These are phyloP conservation scores for Fragaria iinumae DNA, from an alignment of 306 rosid genomes.

Conservation along the genomic window DNA sequence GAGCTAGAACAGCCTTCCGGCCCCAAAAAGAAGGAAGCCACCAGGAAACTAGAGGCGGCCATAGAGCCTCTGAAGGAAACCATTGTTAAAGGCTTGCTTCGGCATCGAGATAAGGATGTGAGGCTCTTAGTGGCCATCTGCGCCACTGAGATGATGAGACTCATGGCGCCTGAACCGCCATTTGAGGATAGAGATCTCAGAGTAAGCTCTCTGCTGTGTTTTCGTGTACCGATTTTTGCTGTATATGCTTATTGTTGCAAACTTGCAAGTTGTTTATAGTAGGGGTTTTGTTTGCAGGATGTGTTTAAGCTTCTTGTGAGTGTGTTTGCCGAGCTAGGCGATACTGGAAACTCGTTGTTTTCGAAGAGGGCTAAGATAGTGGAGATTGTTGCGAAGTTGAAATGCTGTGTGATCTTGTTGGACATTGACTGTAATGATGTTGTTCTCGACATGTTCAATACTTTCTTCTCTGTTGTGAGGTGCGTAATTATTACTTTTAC, in stretches of 20 bases:
- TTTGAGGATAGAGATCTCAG: constrained; percentile 62
- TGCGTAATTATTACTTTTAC: constrained; percentile 14
- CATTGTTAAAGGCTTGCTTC: constrained; percentile 52
- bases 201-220: constrained; percentile 37
- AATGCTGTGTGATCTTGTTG: constrained; percentile 81
- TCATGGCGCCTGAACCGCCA: constrained; percentile 85
- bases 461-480: constrained; percentile 83
- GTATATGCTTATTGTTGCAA: neutral
- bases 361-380: constrained; percentile 75
- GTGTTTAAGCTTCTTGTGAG: constrained; percentile 64
- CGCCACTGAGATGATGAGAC: constrained; percentile 63
- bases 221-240: constrained; percentile 7
- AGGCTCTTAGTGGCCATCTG: constrained; percentile 76
- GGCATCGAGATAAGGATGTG: constrained; percentile 72
- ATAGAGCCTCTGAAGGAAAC: constrained; percentile 50
- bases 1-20: constrained; percentile 61
- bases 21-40: constrained; percentile 37
- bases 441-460: constrained; percentile 67
- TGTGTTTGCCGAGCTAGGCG: constrained; percentile 70
- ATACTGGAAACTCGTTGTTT: constrained; percentile 57
- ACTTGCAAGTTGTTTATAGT: neutral
- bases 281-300: constrained; percentile 41
- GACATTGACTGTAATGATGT: constrained; percentile 70
- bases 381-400: constrained; percentile 70
- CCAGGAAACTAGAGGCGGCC: constrained; percentile 38